phyloP scores from a whole-genome alignment of 441 rosid species.

The Pelargonium myrrhifolium region DNA sequence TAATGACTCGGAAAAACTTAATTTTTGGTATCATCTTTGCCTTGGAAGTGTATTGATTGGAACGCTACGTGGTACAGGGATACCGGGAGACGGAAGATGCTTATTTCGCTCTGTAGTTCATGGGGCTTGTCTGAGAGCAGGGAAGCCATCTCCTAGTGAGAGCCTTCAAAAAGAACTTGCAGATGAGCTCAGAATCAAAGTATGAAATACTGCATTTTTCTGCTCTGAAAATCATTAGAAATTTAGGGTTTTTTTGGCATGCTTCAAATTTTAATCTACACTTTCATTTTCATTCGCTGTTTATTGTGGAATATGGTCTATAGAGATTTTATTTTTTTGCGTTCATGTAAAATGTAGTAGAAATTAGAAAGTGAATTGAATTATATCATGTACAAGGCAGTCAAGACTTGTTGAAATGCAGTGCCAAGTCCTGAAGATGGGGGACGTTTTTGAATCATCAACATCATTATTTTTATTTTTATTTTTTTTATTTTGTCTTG shows the following conservation, averaged over 20 bases:
- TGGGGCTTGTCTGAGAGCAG: constrained; percentile 45
- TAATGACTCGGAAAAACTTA: not conserved
- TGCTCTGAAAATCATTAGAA: not conserved
- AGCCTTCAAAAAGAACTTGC: constrained; percentile 50
- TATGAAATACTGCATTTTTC: constrained; percentile 17
- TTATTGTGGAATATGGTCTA: not conserved
- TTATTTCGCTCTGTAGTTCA: constrained; percentile 63
- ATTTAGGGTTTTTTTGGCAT: not conserved
- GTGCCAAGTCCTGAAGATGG: not conserved
- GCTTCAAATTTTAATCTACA: not conserved
- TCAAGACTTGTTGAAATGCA: not conserved
- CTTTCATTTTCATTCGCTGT: not conserved
- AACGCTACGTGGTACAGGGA: constrained; percentile 26
- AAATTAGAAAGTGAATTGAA: not conserved
- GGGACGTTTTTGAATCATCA: not conserved
- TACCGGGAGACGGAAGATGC: constrained; percentile 71
- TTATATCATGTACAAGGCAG: not conserved
- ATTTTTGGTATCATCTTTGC: not conserved
- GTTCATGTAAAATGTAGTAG: not conserved
- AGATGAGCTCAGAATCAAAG: constrained; percentile 59
- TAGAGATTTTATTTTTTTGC: not conserved
- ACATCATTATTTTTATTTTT: not conserved
- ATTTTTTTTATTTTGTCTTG: not conserved
- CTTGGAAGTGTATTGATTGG: not conserved
- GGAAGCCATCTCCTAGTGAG: constrained; percentile 53